Conservation (phyloP, 2,329 filamentous ascomycete genomes). For the Cercospora zeae-maydis region DNA sequence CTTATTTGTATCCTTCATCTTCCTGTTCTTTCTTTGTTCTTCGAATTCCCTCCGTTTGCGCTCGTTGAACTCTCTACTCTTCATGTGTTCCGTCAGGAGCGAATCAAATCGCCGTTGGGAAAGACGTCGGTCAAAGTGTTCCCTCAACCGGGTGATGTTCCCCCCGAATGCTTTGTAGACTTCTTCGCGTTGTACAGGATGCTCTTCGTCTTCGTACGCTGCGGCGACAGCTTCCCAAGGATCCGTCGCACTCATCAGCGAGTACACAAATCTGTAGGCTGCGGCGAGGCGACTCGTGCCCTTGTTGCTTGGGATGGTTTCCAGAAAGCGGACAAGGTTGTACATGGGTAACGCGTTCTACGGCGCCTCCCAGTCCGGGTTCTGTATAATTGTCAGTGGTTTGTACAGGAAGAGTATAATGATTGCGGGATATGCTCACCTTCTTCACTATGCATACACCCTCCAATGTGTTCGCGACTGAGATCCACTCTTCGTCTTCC, state of each 20-base stretch:
- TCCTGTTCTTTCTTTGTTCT: background rate
- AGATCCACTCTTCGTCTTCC: constrained; percentile 96
- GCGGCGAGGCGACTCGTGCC: background rate
- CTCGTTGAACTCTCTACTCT: background rate
- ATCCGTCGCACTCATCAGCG: background rate
- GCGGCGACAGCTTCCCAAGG: background rate
- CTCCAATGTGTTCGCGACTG: constrained; percentile 84
- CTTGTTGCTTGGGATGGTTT: background rate
- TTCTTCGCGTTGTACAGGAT: background rate
- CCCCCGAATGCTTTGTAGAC: background rate
- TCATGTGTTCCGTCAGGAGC: background rate
- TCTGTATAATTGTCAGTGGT: constrained; percentile 10
- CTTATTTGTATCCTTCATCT: background rate
- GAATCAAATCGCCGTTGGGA: background rate
- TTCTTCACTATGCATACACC: constrained; percentile 95
- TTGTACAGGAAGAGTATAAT: background rate
- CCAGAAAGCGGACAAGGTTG: background rate
- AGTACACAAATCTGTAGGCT: background rate
- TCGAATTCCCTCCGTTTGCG: background rate
- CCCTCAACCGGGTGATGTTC: background rate
- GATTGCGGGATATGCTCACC: constrained; percentile 54
- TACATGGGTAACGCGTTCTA: constrained; percentile 4
- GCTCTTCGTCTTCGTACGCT: background rate
- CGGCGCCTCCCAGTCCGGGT: constrained; percentile 21
- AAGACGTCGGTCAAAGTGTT: background rate